These are phyloP conservation scores for Paraphaeosphaeria sporulosa DNA, from an alignment of 2,329 filamentous ascomycete species.

Conservation along the genomic window DNA sequence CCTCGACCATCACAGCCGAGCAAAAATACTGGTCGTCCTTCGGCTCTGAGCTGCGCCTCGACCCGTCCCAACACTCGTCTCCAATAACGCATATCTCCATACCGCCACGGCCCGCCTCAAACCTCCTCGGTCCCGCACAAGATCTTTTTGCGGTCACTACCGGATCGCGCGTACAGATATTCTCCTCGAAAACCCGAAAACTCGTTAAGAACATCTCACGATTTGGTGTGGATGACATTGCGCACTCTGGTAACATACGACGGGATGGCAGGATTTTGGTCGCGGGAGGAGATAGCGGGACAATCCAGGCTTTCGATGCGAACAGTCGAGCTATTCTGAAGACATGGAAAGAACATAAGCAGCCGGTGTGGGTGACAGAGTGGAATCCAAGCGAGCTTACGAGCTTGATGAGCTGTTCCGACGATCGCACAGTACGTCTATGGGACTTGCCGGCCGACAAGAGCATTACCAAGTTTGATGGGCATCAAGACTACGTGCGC, in stretches of 20 bases:
- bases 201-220: slow-evolving; percentile 92
- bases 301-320: slow-evolving; percentile 94
- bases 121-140: slow-evolving; percentile 49
- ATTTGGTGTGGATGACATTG: slow-evolving; percentile 80
- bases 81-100: slow-evolving; percentile 90
- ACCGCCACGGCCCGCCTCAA: slow-evolving; percentile 56
- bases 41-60: slow-evolving; percentile 84
- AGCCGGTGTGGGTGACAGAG: slow-evolving; percentile 89
- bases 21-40: slow-evolving; percentile 97
- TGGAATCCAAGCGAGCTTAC: slow-evolving; percentile 93
- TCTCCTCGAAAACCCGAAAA: slow-evolving; percentile 90
- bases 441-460: slow-evolving; percentile 90
- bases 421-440: slow-evolving; percentile 89
- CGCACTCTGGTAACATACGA: slow-evolving; percentile 86
- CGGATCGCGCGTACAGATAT: slow-evolving; percentile 90
- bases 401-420: slow-evolving; percentile 84
- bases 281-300: slow-evolving; percentile 89
- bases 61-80: slow-evolving; percentile 85
- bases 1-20: slow-evolving; percentile 85
- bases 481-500: slow-evolving; percentile 92
- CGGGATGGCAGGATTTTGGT: slow-evolving; percentile 88
- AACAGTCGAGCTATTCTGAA: slow-evolving; percentile 88
- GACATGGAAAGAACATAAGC: slow-evolving; percentile 94
- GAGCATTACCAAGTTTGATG: slow-evolving; percentile 78
- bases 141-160: slow-evolving; percentile 94